Percentiles rank a stretch among this genome's conserved stretches.
phyloP scores from a whole-genome alignment of 176 grass and related monocot genomes.

The Chrysopogon serrulatus region DNA sequence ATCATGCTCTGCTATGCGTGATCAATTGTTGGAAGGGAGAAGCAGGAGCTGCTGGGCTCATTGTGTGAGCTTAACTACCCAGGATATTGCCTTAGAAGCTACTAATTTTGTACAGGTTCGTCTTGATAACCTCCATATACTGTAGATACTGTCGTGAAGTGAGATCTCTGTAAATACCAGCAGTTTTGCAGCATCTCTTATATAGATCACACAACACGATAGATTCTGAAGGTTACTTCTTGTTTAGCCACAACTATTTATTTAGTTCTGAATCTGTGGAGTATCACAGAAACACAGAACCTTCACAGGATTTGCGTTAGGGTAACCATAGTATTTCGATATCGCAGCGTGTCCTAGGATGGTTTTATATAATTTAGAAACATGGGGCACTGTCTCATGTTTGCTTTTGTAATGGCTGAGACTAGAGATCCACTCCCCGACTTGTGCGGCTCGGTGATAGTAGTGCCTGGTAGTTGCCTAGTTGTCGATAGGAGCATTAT shows the following conservation, averaged over 20 bases:
- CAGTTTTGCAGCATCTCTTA: constrained; percentile 25
- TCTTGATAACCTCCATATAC: background rate
- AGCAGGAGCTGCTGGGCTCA: background rate
- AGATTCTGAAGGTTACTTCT: background rate
- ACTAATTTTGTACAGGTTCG: constrained; percentile 9
- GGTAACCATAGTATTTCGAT: background rate
- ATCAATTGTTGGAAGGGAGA: constrained; percentile 35
- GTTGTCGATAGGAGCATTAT: too few relatives aligned
- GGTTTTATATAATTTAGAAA: too few relatives aligned
- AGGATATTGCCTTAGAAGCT: constrained; percentile 4
- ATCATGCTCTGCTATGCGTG: constrained; percentile 21
- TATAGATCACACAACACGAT: background rate
- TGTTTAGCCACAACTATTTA: background rate
- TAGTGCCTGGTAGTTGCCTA: too few relatives aligned
- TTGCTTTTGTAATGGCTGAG: too few relatives aligned
- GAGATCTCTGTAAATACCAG: constrained; percentile 10
- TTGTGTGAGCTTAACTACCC: constrained; percentile 16
- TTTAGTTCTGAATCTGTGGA: background rate
- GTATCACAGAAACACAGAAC: background rate
- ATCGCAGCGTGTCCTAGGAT: background rate
- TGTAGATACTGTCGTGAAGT: background rate
- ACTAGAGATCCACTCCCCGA: too few relatives aligned
- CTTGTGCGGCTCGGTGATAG: too few relatives aligned
- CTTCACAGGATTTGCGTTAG: background rate
- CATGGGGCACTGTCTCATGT: too few relatives aligned